Evolutionary conservation across 768 basidiomycete genomes (phyloP), one percentile per base, ranked within the genome.

Genomic region (Hypsizygus marmoreus): DNA sequence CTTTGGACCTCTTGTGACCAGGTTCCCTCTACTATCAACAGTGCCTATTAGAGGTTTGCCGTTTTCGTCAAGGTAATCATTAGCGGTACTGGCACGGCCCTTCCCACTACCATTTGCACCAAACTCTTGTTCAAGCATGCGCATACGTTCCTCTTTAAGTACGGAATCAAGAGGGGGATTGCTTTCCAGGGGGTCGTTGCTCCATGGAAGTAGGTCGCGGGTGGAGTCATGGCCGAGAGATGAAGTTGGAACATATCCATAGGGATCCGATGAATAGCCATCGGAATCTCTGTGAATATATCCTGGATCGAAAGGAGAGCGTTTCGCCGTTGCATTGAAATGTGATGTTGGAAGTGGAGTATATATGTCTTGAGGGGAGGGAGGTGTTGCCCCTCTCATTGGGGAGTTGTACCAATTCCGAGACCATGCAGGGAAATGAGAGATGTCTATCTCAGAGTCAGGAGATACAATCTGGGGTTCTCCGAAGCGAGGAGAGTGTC

Each of bases 91-190:
- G 14, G 44, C 34, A 48, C 61, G 47, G 45, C 59, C 53, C 49
- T 67, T 56, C 22, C 55, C 44, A 51, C 70, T 60, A 14, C 49
- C 57, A 36, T 73, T 70, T n/a, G 65, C 61, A 3, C 79, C 77
- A 59, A 87, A 88, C 50, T 86, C 84, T 13, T 75, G 75, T 58
- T 86, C 80, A 8, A 88, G 72, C 83, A 86, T 86, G 5, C 82
- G 77, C 54, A 86, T 71, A 13, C 85, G 74, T 54, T 86, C 84
- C 60, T 82, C 81, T 60, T 84, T 87, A 23, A 79, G 65, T n/a
- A 71, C 62, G 1, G 74, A 62, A 45, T 80, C 73, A 4, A 84
- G 54, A 1, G 66, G 62, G 0, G 65, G 61, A 14, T 67, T 69
- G 45, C 71, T 70, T 16, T 75, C 72, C 10, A 73, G 71, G 1